Evolutionary conservation across 345 rosid species (phyloP).

Genomic region (Bruguiera gymnorhiza): DNA sequence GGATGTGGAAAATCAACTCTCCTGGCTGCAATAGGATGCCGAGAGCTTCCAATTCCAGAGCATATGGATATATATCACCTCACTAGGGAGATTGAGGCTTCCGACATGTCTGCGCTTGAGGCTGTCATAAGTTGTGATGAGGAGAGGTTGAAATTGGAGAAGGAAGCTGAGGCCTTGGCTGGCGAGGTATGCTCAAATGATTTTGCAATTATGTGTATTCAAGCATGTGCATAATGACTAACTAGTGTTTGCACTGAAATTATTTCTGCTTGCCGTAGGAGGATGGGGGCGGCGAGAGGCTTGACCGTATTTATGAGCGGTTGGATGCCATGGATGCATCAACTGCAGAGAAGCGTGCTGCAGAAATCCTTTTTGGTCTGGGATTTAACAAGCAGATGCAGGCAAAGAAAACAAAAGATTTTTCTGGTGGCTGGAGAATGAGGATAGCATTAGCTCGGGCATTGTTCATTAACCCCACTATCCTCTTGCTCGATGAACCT

Average conservation of each 20-base stretch:
- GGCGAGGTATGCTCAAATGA: slow-evolving; percentile 48
- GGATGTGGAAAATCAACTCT: slow-evolving; percentile 99
- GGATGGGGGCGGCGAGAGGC: slow-evolving; percentile 95
- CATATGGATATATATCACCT: slow-evolving; percentile 96
- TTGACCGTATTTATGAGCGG: slow-evolving; percentile 84
- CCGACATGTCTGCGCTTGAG: slow-evolving; percentile 89
- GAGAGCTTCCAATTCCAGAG: slow-evolving; percentile 94
- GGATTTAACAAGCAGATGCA: slow-evolving; percentile 94
- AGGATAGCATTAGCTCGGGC: slow-evolving; percentile 97
- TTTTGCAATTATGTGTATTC: not conserved
- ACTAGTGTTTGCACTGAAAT: not conserved
- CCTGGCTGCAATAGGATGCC: slow-evolving; percentile 73
- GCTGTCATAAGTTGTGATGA: slow-evolving; percentile 93
- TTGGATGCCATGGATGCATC: slow-evolving; percentile 88
- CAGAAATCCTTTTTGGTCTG: slow-evolving; percentile 92
- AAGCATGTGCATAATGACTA: not conserved
- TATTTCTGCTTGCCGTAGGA: slow-evolving; percentile 40
- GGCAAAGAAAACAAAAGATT: slow-evolving; percentile 81
- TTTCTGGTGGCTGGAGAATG: slow-evolving; percentile 99
- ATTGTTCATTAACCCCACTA: slow-evolving; percentile 88
- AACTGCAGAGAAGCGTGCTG: slow-evolving; percentile 99
- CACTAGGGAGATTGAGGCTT: slow-evolving; percentile 84
- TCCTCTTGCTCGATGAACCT: slow-evolving; percentile 93
- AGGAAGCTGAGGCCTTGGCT: slow-evolving; percentile 71
- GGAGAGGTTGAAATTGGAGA: slow-evolving; percentile 87